Evolutionary conservation across 1,284 basidiomycete species (phyloP).

Genomic region (Rhizoctonia solani): DNA sequence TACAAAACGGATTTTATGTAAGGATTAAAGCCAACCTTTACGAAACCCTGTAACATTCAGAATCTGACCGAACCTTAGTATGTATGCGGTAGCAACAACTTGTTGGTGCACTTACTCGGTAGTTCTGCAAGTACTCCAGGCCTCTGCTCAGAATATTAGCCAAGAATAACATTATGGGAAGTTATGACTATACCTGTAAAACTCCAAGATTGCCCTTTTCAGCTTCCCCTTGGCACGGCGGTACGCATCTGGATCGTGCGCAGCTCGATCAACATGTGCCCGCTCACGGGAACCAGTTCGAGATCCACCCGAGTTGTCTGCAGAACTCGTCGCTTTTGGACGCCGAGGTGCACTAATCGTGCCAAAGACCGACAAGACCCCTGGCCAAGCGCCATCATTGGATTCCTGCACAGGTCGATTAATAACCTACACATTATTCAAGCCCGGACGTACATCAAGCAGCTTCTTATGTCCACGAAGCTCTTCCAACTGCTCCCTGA

Average conservation of each 20-base stretch:
- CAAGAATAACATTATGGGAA: not conserved
- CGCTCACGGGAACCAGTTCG: slow-evolving; percentile 2
- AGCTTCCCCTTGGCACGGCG: slow-evolving; percentile 79
- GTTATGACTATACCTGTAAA: slow-evolving; percentile 65
- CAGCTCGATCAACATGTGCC: not conserved
- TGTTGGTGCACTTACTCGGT: slow-evolving; percentile 62
- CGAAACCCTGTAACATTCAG: slow-evolving; percentile 89
- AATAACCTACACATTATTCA: no score
- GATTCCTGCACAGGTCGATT: slow-evolving; percentile 16
- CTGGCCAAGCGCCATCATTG: slow-evolving; percentile 35
- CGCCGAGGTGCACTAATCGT: not conserved
- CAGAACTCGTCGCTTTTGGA: not conserved
- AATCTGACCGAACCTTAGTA: slow-evolving; percentile 54
- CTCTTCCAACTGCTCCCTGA: slow-evolving; percentile 75
- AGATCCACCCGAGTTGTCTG: slow-evolving; percentile 21
- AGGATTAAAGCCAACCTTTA: slow-evolving; percentile 52
- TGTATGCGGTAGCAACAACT: not conserved
- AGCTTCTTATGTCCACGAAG: slow-evolving; percentile 69
- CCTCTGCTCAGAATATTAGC: slow-evolving; percentile 51
- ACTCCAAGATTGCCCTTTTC: slow-evolving; percentile 81
- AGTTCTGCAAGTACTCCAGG: slow-evolving; percentile 83
- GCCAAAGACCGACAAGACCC: slow-evolving; percentile 35
- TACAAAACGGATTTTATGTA: not conserved
- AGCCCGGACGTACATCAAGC: not conserved
- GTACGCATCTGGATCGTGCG: slow-evolving; percentile 59